A percentile compares a stretch with the other conserved stretches of the same genome.
Evolutionary conservation across 257 asterid species (phyloP).

Genomic region (Solanum chmielewskii): DNA sequence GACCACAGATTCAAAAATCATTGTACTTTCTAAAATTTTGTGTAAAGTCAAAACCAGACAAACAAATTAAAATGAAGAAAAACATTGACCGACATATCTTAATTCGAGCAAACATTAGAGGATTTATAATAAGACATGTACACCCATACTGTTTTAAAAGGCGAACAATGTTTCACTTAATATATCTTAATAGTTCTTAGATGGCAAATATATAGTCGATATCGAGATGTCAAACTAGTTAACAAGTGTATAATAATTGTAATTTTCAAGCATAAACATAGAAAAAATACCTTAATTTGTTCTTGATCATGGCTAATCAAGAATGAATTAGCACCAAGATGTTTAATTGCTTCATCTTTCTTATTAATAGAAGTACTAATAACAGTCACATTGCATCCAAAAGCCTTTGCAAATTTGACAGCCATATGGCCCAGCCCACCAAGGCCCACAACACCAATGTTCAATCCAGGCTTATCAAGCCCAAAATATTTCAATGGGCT

Average conservation of each 20-base stretch:
- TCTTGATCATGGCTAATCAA: constrained; percentile 29
- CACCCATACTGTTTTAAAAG: neutral
- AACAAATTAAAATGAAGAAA: neutral
- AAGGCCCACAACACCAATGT: constrained; percentile 43
- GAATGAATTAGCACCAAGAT: constrained; percentile 40
- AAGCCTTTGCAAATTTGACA: constrained; percentile 58
- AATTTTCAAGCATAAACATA: neutral
- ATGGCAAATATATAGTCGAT: neutral
- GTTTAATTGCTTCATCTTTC: constrained; percentile 35
- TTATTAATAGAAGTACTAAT: constrained; percentile 33
- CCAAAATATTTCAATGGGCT: constrained; percentile 41
- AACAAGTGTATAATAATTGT: neutral
- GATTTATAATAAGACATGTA: neutral
- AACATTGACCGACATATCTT: neutral
- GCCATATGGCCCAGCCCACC: constrained; percentile 59
- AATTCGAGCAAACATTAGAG: neutral
- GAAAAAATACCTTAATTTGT: constrained; percentile 33
- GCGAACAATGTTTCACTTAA: neutral
- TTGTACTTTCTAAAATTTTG: neutral
- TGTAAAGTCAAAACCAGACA: neutral
- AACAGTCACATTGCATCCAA: constrained; percentile 34
- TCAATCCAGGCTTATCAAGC: constrained; percentile 40
- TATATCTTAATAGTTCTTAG: neutral
- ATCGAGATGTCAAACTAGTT: neutral
- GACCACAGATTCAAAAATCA: neutral